phyloP scores from a whole-genome alignment of 345 rosid genomes.

The Eutrema yunnanense region DNA sequence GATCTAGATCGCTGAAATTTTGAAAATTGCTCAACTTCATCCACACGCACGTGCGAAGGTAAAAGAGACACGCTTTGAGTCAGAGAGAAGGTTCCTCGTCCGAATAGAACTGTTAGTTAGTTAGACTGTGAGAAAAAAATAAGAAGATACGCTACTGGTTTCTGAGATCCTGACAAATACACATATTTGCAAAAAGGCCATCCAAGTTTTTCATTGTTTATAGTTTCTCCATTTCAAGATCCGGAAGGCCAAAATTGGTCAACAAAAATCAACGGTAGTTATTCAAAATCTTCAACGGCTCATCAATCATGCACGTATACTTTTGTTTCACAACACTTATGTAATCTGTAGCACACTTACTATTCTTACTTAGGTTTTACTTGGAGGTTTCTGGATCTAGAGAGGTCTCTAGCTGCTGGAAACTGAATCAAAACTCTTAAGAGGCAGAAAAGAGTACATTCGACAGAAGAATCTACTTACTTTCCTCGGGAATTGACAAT shows the following conservation, averaged over 20 bases:
- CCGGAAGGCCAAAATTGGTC: not conserved
- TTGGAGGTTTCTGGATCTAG: not conserved
- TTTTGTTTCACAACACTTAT: not conserved
- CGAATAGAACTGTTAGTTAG: not conserved
- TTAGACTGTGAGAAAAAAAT: too few species aligned
- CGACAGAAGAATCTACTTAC: not conserved
- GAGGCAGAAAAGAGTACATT: not conserved
- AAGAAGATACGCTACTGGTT: not conserved
- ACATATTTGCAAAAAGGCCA: not conserved
- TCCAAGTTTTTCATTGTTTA: not conserved
- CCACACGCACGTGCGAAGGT: not conserved
- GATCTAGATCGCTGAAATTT: not conserved
- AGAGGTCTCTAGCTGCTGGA: not conserved
- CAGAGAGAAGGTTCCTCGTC: not conserved
- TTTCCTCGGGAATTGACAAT: conserved; percentile 22
- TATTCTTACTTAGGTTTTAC: not conserved
- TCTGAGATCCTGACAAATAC: not conserved
- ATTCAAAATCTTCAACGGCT: not conserved
- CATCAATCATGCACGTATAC: not conserved
- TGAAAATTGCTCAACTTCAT: not conserved
- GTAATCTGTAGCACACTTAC: not conserved
- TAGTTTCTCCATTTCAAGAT: not conserved
- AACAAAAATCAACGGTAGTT: not conserved
- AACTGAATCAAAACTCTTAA: not conserved
- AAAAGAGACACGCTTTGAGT: not conserved